These are phyloP conservation scores for Comarum palustre DNA, from an alignment of 306 rosid genomes.

Conservation along the genomic window DNA sequence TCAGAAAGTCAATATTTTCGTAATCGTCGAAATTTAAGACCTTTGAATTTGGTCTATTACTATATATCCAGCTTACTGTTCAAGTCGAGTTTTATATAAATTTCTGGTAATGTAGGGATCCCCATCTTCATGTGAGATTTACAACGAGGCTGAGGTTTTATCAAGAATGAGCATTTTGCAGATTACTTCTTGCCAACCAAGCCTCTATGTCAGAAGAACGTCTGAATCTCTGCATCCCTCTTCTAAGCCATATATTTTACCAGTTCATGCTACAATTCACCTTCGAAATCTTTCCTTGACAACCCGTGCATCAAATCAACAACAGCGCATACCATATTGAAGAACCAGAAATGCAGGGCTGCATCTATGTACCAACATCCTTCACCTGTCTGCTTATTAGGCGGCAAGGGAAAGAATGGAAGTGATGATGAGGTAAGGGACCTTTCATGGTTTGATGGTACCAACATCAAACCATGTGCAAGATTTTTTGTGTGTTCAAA, in stretches of 20 bases:
- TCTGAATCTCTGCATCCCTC: constrained; percentile 1
- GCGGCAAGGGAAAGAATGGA: constrained; percentile 16
- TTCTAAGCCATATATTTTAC: background rate
- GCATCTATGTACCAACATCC: background rate
- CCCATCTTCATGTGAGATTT: background rate
- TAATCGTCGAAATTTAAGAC: too few species aligned
- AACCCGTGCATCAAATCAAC: background rate
- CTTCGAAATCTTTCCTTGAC: background rate
- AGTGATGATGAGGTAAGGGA: constrained; percentile 2
- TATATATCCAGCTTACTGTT: background rate
- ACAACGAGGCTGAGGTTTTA: background rate
- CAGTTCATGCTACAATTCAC: background rate
- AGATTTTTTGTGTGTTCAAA: background rate
- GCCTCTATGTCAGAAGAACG: constrained; percentile 7
- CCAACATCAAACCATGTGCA: background rate
- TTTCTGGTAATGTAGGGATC: background rate
- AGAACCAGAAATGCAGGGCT: background rate
- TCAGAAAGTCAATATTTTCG: too few species aligned
- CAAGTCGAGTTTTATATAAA: background rate
- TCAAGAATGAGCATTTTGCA: constrained; percentile 6
- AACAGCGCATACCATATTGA: background rate
- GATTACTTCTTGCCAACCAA: constrained; percentile 12
- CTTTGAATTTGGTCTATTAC: too few species aligned
- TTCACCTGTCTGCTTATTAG: constrained; percentile 14
- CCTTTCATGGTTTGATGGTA: too few species aligned